Conservation (phyloP, 352 stramenopile species). For the Paralagenidium karlingii region DNA sequence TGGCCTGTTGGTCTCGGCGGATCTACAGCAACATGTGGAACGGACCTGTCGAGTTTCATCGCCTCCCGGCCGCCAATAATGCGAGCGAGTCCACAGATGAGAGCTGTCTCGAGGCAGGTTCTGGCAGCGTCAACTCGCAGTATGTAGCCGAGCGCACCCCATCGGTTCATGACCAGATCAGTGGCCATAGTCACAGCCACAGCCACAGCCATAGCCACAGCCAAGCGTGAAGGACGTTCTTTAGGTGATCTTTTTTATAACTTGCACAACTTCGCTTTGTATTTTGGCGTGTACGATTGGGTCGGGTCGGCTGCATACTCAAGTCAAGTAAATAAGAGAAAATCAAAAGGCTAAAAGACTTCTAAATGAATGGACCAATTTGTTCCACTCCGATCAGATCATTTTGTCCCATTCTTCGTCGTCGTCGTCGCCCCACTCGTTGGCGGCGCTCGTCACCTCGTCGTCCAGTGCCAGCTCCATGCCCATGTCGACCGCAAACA, state of each 20-base stretch:
- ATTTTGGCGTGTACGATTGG: slow-evolving; percentile 1
- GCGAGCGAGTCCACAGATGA: background rate
- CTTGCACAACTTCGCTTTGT: too few relatives aligned
- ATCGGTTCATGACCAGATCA: slow-evolving; percentile 12
- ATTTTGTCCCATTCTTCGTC: slow-evolving; percentile 73
- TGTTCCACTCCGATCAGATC: slow-evolving; percentile 16
- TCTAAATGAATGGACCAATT: slow-evolving; percentile 1
- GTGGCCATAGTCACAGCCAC: slow-evolving; percentile 12
- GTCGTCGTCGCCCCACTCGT: slow-evolving; percentile 60
- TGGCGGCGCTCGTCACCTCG: slow-evolving; percentile 15
- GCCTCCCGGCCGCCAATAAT: background rate
- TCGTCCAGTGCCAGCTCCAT: too few relatives aligned
- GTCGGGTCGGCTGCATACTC: too few relatives aligned
- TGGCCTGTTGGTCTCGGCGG: slow-evolving; percentile 63
- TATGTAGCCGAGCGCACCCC: too few relatives aligned
- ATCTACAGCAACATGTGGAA: slow-evolving; percentile 86
- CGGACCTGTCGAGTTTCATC: slow-evolving; percentile 52
- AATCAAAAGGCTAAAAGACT: background rate
- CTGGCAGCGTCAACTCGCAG: slow-evolving; percentile 11
- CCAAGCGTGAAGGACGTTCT: slow-evolving; percentile 1
- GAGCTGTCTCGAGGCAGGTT: slow-evolving; percentile 5
- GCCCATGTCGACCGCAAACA: slow-evolving; percentile 60
- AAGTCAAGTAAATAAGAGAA: background rate
- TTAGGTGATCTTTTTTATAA: too few relatives aligned
- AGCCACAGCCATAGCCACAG: slow-evolving; percentile 16